These are phyloP conservation scores for Drosera capensis DNA, from an alignment of 148 eudicot genomes.

Conservation along the genomic window DNA sequence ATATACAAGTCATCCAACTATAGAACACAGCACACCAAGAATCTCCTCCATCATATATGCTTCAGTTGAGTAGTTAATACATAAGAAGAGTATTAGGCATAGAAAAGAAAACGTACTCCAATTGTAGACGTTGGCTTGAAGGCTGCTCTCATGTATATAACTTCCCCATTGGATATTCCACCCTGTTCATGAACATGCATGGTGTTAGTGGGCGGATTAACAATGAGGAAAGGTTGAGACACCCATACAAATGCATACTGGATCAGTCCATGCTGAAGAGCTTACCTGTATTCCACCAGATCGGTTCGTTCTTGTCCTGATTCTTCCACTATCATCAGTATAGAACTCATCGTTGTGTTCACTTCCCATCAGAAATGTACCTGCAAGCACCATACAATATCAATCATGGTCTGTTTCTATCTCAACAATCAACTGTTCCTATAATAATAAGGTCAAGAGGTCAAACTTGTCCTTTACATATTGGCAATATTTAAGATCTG, in stretches of 20 bases:
- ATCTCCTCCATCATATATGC: no score
- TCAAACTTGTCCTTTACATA: no score
- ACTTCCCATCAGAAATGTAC: slow-evolving; percentile 84
- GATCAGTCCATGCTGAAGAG: not conserved
- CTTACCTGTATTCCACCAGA: slow-evolving; percentile 93
- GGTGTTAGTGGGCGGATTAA: slow-evolving; percentile 4
- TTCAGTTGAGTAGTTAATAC: no score
- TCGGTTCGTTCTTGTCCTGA: slow-evolving; percentile 80
- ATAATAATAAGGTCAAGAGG: no score
- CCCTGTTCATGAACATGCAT: slow-evolving; percentile 34
- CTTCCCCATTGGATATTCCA: slow-evolving; percentile 90
- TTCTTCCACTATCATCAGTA: slow-evolving; percentile 41
- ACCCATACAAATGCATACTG: slow-evolving; percentile 6
- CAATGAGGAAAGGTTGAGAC: not conserved
- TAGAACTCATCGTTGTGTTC: slow-evolving; percentile 93
- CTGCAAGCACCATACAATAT: slow-evolving; percentile 32
- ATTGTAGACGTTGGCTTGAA: slow-evolving; percentile 97
- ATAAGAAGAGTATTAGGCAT: not conserved
- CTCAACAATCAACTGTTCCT: not conserved
- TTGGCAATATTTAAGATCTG: no score
- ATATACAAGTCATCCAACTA: no score
- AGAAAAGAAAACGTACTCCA: slow-evolving; percentile 29
- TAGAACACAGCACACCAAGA: not conserved
- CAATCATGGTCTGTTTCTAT: slow-evolving; percentile 1
- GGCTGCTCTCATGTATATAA: slow-evolving; percentile 67